phyloP scores from a whole-genome alignment of 192 early-diverging fungal genomes.

The Dissophora ornata region DNA sequence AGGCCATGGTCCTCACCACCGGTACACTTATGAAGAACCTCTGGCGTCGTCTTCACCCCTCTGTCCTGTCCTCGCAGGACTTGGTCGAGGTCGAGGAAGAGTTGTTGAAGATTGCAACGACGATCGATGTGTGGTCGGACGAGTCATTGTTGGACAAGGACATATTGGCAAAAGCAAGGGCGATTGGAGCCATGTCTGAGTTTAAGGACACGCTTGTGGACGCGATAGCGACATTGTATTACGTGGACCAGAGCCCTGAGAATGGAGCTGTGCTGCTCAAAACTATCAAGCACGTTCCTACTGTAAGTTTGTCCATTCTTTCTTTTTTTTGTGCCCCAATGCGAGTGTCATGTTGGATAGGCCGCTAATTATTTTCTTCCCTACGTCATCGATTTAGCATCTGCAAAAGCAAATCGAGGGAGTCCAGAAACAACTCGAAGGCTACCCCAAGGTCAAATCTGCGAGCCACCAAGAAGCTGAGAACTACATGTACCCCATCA shows the following conservation, averaged over 20 bases:
- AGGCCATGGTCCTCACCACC: slow-evolving; percentile 49
- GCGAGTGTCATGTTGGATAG: too few species aligned
- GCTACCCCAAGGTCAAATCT: slow-evolving; percentile 47
- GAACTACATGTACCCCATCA: slow-evolving; percentile 47
- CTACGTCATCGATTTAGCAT: slow-evolving; percentile 17
- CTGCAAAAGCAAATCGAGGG: slow-evolving; percentile 55
- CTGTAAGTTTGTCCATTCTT: slow-evolving; percentile 46
- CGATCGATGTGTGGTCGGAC: slow-evolving; percentile 52
- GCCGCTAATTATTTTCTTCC: slow-evolving; percentile 13
- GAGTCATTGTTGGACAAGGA: slow-evolving; percentile 41
- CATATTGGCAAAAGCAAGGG: slow-evolving; percentile 41
- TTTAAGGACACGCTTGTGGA: slow-evolving; percentile 74
- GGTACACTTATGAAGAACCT: slow-evolving; percentile 65
- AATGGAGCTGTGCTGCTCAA: slow-evolving; percentile 55
- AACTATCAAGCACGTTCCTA: slow-evolving; percentile 63
- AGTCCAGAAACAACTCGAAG: slow-evolving; percentile 48
- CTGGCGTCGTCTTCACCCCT: slow-evolving; percentile 66
- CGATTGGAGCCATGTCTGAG: slow-evolving; percentile 55
- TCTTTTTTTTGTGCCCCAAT: neutral
- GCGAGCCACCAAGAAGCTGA: slow-evolving; percentile 25
- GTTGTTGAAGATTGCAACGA: slow-evolving; percentile 35
- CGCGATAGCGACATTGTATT: slow-evolving; percentile 75
- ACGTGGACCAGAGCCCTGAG: slow-evolving; percentile 67
- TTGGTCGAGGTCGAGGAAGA: slow-evolving; percentile 58
- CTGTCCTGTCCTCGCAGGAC: slow-evolving; percentile 56